phyloP scores from a whole-genome alignment of 257 asterid species.

The Oldenlandia corymbosa region DNA sequence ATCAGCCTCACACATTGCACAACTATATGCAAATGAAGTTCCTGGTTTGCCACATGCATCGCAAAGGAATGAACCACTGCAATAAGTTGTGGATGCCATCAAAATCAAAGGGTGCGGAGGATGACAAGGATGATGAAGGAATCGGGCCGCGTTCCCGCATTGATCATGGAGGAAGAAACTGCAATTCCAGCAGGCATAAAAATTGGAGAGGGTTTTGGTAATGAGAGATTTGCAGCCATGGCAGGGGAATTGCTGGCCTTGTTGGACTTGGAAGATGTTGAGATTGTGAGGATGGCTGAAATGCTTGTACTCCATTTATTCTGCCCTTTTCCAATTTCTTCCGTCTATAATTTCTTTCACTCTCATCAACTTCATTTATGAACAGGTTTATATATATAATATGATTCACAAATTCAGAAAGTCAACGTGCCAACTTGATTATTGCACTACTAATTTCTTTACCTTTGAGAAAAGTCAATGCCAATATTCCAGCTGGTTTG shows the following conservation, averaged over 20 bases:
- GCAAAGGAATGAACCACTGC: constrained; percentile 57
- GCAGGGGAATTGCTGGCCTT: constrained; percentile 42
- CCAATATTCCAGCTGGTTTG: too few species aligned
- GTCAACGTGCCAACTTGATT: too few species aligned
- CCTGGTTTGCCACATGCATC: constrained; percentile 53
- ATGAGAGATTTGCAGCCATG: too few species aligned
- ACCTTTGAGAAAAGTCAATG: too few species aligned
- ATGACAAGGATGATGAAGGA: constrained; percentile 57
- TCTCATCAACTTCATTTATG: background rate
- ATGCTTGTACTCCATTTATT: constrained; percentile 40
- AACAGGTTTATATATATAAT: too few species aligned
- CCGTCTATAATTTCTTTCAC: background rate
- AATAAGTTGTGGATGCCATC: constrained; percentile 48
- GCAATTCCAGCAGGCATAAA: constrained; percentile 54
- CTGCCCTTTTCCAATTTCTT: too few species aligned
- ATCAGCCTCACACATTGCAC: constrained; percentile 57
- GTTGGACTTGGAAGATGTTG: constrained; percentile 32
- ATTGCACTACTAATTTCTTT: too few species aligned
- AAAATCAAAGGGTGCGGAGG: constrained; percentile 47
- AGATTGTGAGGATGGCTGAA: constrained; percentile 61
- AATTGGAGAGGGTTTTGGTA: constrained; percentile 28
- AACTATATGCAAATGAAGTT: constrained; percentile 43
- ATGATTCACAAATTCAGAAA: too few species aligned
- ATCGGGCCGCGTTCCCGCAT: constrained; percentile 60
- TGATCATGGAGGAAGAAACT: constrained; percentile 69